phyloP scores from a whole-genome alignment of 2,329 filamentous ascomycete species.

The Thielaviopsis populi region DNA sequence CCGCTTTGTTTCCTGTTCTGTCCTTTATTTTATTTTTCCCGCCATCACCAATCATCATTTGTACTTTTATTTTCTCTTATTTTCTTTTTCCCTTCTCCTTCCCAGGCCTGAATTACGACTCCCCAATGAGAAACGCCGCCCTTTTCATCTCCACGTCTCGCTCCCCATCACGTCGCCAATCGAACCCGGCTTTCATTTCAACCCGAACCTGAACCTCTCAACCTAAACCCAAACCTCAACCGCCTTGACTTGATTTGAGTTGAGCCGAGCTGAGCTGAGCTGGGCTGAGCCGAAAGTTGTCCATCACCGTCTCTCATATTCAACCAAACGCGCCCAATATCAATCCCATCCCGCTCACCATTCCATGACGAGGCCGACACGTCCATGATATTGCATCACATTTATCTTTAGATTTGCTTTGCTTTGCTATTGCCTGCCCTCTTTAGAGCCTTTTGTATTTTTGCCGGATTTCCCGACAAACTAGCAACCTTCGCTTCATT shows the following conservation, averaged over 20 bases:
- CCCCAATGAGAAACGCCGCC: neutral
- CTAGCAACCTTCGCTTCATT: neutral
- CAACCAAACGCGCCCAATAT: no score
- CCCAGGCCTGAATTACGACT: neutral
- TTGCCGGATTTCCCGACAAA: neutral
- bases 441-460: neutral
- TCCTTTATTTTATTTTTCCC: neutral
- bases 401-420: neutral
- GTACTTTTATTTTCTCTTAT: neutral
- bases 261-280: no score
- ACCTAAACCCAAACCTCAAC: no score
- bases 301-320: no score
- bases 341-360: neutral
- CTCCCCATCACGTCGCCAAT: neutral
- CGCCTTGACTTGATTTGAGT: no score
- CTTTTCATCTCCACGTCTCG: neutral
- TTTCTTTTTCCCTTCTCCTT: neutral
- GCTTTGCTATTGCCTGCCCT: neutral
- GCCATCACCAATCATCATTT: neutral
- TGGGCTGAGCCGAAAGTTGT: neutral
- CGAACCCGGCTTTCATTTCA: neutral
- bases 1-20: neutral
- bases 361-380: neutral
- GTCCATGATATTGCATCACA: neutral
- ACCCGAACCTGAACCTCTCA: neutral